Evolutionary conservation across 495 filamentous ascomycete species (phyloP), one percentile per base, ranked within the genome.

Genomic region (Aspergillus nidulans): DNA sequence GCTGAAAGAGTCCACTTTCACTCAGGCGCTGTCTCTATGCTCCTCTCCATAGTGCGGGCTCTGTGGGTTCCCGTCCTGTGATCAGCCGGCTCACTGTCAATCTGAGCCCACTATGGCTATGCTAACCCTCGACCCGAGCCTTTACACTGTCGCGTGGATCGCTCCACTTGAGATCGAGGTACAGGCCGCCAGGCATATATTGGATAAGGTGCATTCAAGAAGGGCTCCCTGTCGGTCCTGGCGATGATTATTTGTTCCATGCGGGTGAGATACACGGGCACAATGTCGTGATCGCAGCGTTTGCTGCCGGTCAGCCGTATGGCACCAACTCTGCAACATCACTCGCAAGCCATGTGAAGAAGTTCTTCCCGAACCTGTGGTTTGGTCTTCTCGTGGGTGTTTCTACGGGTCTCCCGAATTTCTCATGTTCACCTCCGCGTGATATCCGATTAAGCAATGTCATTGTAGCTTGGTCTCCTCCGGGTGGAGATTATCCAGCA

Each of bases 371-470:
- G 8, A 70, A 68, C 45, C 52, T 73, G 10, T 61, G 65, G 63
- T 72, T 72, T 52, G 69, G 69, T 3, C 57, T 74, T 9, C 49
- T 74, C 51, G 69, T 70, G 18, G 71, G 69, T 18, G 61, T 72
- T 18, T 68, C 67, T 1, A 61, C 66, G 38, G 64, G 60, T 25
- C 57, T 68, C 48, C 65, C 59, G 16, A 56, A 63, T 42, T 53
- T 68, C 8, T 52, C 40, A 23, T 42, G 52, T 54, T 49, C 1
- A 21, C 63, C 63, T 3, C 53, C 56, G 18, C 62, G 58, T 24
- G 72, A 74, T 59, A 75, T 74, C 26, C 69, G 71, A 30, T 64
- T 73, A 16, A 72, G 72, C 15, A 70, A 73, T 61, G 58, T 77
- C 16, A 52, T 75, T 19, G 69, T 74, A 7, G 62, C 36, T 13